Base-by-base conservation (phyloP, 2,329 filamentous ascomycete species). In the Apiospora saccharicola region DNA sequence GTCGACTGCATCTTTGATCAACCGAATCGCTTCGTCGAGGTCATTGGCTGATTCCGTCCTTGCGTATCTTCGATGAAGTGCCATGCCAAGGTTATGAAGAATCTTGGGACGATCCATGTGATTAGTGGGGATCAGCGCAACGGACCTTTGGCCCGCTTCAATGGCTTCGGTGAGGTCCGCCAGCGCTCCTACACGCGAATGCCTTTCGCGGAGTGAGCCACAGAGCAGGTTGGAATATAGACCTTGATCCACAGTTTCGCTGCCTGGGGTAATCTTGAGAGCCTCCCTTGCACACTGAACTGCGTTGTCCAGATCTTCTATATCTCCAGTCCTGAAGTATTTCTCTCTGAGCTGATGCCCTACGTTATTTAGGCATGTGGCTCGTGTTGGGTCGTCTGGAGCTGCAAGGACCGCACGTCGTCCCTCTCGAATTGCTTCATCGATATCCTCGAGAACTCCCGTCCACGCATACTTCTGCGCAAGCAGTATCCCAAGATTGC, bases 351-450 rank as follows among this genome's bases (percentile, higher is more conserved):
- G 53, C 30, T 34, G 70, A 13, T 44, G 24, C n/a, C 70, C 70
- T 24, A 71, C 51, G 19, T 67, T 71, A 41, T 30, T 19, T 24
- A 67, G 70, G 26, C 41, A 19, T 24, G 22, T 57, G 13, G 70
- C 53, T 41, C 53, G 34, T 24, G n/a, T 26, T 71, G 70, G 12
- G 24, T 5, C n/a, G 3, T 57, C 51, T 16, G n/a, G n/a, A 34
- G 51, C n/a, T 12, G n/a, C 30, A 24, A 57, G 44, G 1, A 16
- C 44, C 24, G 51, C 30, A 16, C 10, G 30, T 12, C 7, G 30
- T 16, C 22, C 51, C 24, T 57, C 22, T 57, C 51, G 51, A 24
- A 57, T 57, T 8, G 51, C 51, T 26, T 57, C 51, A 12, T 57
- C 16, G n/a, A 57, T 24, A 34, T 24, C n/a, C 12, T 24, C n/a